phyloP scores from a whole-genome alignment of 805 yeast species.

The Peterozyma xylosa region DNA sequence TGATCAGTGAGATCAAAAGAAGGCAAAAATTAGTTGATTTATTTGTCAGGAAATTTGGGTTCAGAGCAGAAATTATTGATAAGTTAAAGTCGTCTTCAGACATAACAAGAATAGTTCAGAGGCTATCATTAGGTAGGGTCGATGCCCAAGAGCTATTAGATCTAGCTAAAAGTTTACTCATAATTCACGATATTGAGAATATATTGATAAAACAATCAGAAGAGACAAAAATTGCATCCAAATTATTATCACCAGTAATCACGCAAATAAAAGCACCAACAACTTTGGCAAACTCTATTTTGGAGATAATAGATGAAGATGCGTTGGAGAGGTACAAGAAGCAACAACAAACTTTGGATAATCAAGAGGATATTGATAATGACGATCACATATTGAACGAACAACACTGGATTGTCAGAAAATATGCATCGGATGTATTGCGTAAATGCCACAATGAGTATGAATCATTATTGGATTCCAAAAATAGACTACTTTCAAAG shows the following conservation, averaged over 20 bases:
- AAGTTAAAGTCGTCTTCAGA: conserved; percentile 44
- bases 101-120: conserved; percentile 51
- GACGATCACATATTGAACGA: conserved; percentile 7
- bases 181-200: conserved; percentile 1
- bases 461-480: conserved; percentile 19
- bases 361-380: conserved; percentile 7
- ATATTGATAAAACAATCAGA: not conserved
- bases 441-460: conserved; percentile 12
- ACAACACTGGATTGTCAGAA: conserved; percentile 10
- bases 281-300: conserved; percentile 33
- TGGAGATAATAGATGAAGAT: conserved; percentile 31
- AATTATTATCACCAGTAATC: conserved; percentile 17
- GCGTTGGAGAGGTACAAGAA: conserved; percentile 18
- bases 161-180: conserved; percentile 13
- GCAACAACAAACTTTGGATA: conserved; percentile 12
- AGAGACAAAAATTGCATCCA: conserved; percentile 18
- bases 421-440: conserved; percentile 7
- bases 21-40: conserved; percentile 48
- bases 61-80: conserved; percentile 23
- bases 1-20: conserved; percentile 41
- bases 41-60: conserved; percentile 24
- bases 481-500: conserved; percentile 20
- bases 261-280: conserved; percentile 28
- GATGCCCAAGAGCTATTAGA: conserved; percentile 21
- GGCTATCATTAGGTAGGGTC: conserved; percentile 35